These are phyloP conservation scores for Chytriomyces sp. DNA, from an alignment of 192 early-diverging fungal genomes.

Conservation along the genomic window DNA sequence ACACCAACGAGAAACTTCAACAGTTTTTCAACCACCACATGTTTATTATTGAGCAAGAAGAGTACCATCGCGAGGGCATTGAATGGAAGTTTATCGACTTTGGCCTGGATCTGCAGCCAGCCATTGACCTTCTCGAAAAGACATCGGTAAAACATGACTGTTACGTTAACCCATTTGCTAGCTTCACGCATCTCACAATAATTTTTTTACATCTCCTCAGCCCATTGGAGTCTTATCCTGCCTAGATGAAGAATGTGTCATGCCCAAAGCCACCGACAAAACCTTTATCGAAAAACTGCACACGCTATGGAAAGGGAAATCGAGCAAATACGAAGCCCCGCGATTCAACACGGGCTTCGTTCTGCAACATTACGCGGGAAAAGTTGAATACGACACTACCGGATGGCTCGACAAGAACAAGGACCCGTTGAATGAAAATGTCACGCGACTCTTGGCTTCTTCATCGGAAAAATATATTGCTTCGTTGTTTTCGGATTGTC, in stretches of 20 bases:
- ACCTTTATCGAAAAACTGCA: constrained; percentile 93
- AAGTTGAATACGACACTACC: constrained; percentile 87
- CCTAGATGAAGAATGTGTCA: constrained; percentile 98
- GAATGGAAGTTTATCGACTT: constrained; percentile 99
- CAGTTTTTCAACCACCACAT: constrained; percentile 99
- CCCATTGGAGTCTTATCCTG: constrained; percentile 96
- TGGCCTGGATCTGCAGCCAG: constrained; percentile 95
- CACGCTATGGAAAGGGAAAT: constrained; percentile 84
- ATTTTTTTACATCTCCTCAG: constrained; percentile 32
- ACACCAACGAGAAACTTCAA: constrained; percentile 97
- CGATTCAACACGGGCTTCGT: constrained; percentile 89
- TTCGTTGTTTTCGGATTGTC: constrained; percentile 81
- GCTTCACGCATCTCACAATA: not conserved
- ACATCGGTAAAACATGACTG: constrained; percentile 70
- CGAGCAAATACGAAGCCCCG: constrained; percentile 84
- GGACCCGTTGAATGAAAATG: constrained; percentile 94
- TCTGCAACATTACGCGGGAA: constrained; percentile 92
- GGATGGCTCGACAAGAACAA: constrained; percentile 99
- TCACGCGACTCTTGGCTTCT: constrained; percentile 82
- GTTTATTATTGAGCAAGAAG: constrained; percentile 98
- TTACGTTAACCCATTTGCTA: not conserved
- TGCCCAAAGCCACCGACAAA: constrained; percentile 93
- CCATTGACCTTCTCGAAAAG: constrained; percentile 98
- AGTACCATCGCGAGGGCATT: constrained; percentile 95
- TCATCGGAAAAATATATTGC: constrained; percentile 82